Percentiles rank a stretch among this genome's conserved stretches.
Evolutionary conservation across 2,329 filamentous ascomycete genomes (phyloP).

Genomic region (Trichothecium sympodiale): DNA sequence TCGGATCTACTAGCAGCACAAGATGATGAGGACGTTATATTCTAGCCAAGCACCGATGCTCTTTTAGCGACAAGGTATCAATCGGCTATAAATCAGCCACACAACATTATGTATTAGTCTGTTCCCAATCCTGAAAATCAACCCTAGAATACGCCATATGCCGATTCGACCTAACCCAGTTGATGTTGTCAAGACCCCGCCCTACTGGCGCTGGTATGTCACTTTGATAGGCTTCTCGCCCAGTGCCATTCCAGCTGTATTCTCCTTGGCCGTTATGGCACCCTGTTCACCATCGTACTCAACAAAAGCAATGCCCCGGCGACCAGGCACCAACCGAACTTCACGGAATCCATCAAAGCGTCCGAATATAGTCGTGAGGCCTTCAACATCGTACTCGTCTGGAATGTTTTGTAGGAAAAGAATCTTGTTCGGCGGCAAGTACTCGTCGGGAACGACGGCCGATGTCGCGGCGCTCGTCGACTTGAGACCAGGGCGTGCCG

Average conservation of each 20-base stretch:
- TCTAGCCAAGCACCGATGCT: conserved; percentile 33
- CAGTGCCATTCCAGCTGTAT: conserved; percentile 73
- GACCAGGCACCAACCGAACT: conserved; percentile 76
- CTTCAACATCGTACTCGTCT: conserved; percentile 73
- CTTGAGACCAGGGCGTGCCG: conserved; percentile 59
- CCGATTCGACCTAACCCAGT: no score
- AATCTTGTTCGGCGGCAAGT: conserved; percentile 93
- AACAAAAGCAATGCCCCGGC: conserved; percentile 86
- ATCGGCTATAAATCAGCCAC: neutral
- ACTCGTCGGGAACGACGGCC: conserved; percentile 88
- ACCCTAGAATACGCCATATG: no score
- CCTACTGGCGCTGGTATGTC: conserved; percentile 90
- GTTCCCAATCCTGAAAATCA: neutral
- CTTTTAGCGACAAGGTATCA: no score
- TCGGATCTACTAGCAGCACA: conserved; percentile 62
- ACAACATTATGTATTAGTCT: neutral
- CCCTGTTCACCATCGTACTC: conserved; percentile 88
- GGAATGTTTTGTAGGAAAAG: conserved; percentile 90
- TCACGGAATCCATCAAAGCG: conserved; percentile 92
- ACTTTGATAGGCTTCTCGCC: conserved; percentile 77
- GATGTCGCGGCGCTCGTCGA: conserved; percentile 56
- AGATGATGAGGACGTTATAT: conserved; percentile 80
- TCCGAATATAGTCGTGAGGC: conserved; percentile 68
- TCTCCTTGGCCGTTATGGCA: conserved; percentile 89
- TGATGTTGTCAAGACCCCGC: no score